Conservation (phyloP, 2,329 filamentous ascomycete genomes). For the Xylariales sp. region DNA sequence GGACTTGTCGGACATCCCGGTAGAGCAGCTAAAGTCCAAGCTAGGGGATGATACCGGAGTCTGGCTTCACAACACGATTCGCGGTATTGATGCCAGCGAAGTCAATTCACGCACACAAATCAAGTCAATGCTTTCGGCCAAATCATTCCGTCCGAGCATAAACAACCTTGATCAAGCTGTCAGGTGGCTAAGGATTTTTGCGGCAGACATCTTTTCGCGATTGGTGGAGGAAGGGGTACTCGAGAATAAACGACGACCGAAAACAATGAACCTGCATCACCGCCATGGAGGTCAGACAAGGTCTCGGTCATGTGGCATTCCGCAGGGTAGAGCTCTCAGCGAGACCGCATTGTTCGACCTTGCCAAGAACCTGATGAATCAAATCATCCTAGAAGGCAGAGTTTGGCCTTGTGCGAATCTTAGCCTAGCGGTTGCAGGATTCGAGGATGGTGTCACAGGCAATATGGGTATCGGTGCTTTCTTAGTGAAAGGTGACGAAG, state of each 20-base stretch:
- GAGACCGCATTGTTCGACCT: constrained; percentile 70
- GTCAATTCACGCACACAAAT: constrained; percentile 89
- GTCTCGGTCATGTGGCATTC: constrained; percentile 73
- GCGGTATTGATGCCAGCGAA: constrained; percentile 81
- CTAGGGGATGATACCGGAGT: constrained; percentile 78
- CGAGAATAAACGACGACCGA: constrained; percentile 81
- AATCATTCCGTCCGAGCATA: constrained; percentile 86
- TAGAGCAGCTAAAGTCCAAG: constrained; percentile 72
- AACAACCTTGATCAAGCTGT: constrained; percentile 71
- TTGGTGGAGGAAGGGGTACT: constrained; percentile 86
- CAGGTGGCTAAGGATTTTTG: constrained; percentile 87
- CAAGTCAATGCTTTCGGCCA: constrained; percentile 95
- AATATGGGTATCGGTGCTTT: constrained; percentile 86
- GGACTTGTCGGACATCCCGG: constrained; percentile 66
- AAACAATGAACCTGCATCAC: constrained; percentile 80
- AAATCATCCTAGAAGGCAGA: constrained; percentile 71
- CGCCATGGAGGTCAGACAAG: constrained; percentile 67
- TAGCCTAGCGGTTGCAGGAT: constrained; percentile 82
- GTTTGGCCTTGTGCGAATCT: constrained; percentile 92
- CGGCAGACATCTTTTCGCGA: constrained; percentile 83
- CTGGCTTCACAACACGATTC: constrained; percentile 81
- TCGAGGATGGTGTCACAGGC: constrained; percentile 79
- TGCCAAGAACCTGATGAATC: constrained; percentile 69
- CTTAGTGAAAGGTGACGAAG: constrained; percentile 70
- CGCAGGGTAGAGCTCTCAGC: constrained; percentile 67